These are phyloP conservation scores for Amanita muscaria DNA, from an alignment of 768 basidiomycete genomes.

Conservation along the genomic window DNA sequence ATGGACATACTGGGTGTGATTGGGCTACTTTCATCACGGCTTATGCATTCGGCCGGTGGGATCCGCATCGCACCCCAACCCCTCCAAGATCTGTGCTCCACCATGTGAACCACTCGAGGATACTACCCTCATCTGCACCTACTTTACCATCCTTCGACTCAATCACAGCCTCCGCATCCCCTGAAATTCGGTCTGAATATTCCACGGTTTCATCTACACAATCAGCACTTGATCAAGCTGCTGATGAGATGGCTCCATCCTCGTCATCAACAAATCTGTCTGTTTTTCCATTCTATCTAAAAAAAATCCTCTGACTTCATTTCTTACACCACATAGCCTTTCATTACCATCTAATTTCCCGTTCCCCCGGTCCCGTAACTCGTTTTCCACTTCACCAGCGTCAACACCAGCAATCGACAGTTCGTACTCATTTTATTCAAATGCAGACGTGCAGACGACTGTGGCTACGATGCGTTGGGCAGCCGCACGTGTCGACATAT, in stretches of 20 bases:
- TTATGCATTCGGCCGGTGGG: constrained; percentile 74
- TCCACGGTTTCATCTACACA: neutral
- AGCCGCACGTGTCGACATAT: constrained; percentile 73
- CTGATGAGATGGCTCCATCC: constrained; percentile 1
- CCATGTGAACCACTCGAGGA: constrained; percentile 9
- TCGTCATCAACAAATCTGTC: constrained; percentile 11
- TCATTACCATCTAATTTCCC: constrained; percentile 19
- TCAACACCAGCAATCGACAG: constrained; percentile 14
- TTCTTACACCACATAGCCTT: constrained; percentile 7
- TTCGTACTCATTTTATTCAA: constrained; percentile 18
- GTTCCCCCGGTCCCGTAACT: constrained; percentile 26
- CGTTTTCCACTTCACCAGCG: constrained; percentile 20
- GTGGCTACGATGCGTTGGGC: constrained; percentile 84
- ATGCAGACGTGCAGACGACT: constrained; percentile 50
- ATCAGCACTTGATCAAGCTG: constrained; percentile 1
- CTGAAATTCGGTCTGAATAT: constrained; percentile 1
- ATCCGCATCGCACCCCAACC: constrained; percentile 62
- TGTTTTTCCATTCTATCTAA: constrained; percentile 2
- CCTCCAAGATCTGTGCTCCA: constrained; percentile 32
- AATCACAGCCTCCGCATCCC: neutral
- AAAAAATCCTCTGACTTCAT: constrained; percentile 3
- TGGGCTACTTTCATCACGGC: constrained; percentile 75
- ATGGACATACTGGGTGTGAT: constrained; percentile 31
- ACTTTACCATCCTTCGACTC: constrained; percentile 7
- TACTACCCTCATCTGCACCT: constrained; percentile 20